A percentile compares a stretch with the other conserved stretches of the same genome.
These are phyloP conservation scores for Aspergillus sp. DNA, from an alignment of 2,329 filamentous ascomycete genomes.

Conservation along the genomic window DNA sequence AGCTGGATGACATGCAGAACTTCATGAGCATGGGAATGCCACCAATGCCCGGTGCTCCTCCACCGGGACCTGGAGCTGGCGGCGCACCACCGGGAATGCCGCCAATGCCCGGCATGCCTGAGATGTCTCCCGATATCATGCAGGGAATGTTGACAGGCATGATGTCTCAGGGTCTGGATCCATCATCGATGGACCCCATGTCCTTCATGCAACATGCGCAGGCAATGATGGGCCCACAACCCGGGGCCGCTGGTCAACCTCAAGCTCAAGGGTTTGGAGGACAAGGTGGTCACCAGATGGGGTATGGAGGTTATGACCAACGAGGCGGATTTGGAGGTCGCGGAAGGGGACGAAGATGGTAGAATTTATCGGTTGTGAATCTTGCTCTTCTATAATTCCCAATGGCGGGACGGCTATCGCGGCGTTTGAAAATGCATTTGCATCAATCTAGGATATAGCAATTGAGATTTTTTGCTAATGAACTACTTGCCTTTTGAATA, in stretches of 20 bases:
- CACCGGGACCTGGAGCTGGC: slow-evolving; percentile 21
- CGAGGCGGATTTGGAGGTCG: slow-evolving; percentile 34
- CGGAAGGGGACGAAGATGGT: slow-evolving; percentile 36
- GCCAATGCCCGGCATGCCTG: slow-evolving; percentile 38
- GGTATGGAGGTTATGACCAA: slow-evolving; percentile 36
- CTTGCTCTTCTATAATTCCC: slow-evolving; percentile 8
- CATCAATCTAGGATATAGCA: slow-evolving; percentile 1
- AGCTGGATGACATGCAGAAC: slow-evolving; percentile 55
- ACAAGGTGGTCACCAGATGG: slow-evolving; percentile 36
- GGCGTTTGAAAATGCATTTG: slow-evolving; percentile 13
- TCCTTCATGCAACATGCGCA: slow-evolving; percentile 50
- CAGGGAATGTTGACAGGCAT: slow-evolving; percentile 52
- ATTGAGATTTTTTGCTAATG: neutral
- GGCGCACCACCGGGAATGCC: slow-evolving; percentile 29
- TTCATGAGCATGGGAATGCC: slow-evolving; percentile 50
- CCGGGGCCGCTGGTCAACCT: slow-evolving; percentile 32
- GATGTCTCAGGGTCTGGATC: slow-evolving; percentile 49
- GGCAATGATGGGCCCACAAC: slow-evolving; percentile 42
- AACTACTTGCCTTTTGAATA: neutral
- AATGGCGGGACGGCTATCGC: slow-evolving; percentile 6
- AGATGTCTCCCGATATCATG: slow-evolving; percentile 51
- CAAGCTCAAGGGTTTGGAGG: slow-evolving; percentile 31
- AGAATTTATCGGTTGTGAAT: slow-evolving; percentile 10
- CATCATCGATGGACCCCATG: slow-evolving; percentile 47
- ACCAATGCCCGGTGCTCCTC: slow-evolving; percentile 35